A percentile compares a stretch with the other conserved stretches of the same genome.
Conservation (phyloP, 129 eudicot species). For the Gnaphalium uliginosum region DNA sequence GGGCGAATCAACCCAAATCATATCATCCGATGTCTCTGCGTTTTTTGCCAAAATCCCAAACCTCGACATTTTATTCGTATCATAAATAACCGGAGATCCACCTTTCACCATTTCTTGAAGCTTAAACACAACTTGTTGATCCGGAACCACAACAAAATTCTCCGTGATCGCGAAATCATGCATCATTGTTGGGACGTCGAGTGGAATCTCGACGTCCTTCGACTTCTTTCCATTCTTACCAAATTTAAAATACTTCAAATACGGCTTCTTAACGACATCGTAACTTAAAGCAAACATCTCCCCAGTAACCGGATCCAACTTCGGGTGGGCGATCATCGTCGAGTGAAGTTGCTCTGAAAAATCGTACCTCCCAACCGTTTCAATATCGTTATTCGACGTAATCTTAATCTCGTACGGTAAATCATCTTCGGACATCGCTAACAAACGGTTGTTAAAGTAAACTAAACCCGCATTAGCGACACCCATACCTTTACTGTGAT, state of each 20-base stretch:
- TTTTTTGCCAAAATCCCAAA: conserved; percentile 47
- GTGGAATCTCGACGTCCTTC: conserved; percentile 47
- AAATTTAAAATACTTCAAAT: conserved; percentile 48
- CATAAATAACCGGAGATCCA: conserved; percentile 60
- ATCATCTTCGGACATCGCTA: conserved; percentile 68
- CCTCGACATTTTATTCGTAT: conserved; percentile 42
- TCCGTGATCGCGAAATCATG: conserved; percentile 63
- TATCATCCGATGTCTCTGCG: conserved; percentile 37
- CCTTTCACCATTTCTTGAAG: conserved; percentile 53
- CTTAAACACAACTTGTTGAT: conserved; percentile 61
- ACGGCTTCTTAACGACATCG: conserved; percentile 55
- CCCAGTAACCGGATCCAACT: conserved; percentile 47
- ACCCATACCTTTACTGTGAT: conserved; percentile 52
- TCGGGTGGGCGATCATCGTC: conserved; percentile 64
- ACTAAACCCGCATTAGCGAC: conserved; percentile 63
- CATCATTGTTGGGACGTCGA: conserved; percentile 57
- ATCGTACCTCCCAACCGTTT: conserved; percentile 49
- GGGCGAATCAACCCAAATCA: conserved; percentile 56
- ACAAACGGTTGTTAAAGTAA: conserved; percentile 50
- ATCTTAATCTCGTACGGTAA: conserved; percentile 49
- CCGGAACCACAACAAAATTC: conserved; percentile 56
- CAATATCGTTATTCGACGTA: conserved; percentile 40
- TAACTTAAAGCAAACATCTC: conserved; percentile 55
- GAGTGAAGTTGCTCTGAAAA: conserved; percentile 44
- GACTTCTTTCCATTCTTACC: conserved; percentile 44